These are phyloP conservation scores for Rhodosorus marinus DNA, from an alignment of 23 red algal species.

Conservation along the genomic window DNA sequence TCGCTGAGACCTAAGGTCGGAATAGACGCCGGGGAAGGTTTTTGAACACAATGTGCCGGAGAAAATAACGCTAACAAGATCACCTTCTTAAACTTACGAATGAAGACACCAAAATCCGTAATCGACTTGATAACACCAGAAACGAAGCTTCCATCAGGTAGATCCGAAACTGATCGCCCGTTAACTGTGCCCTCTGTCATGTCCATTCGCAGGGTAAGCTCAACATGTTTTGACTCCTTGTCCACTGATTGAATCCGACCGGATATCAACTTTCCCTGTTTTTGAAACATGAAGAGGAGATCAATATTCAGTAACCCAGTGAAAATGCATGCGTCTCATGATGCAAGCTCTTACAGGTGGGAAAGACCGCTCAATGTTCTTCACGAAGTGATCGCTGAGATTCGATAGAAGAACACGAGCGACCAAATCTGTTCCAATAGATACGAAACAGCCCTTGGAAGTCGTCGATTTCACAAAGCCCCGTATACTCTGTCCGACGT, in stretches of 20 bases:
- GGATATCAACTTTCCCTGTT: no score
- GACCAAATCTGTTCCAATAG: conserved; percentile 9
- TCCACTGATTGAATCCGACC: background rate
- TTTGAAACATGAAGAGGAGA: no score
- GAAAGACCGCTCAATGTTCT: conserved; percentile 24
- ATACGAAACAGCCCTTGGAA: conserved; percentile 62
- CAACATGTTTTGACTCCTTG: background rate
- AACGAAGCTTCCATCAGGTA: background rate
- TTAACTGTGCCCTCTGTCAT: background rate
- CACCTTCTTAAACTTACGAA: background rate
- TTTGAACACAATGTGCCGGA: background rate
- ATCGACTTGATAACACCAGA: background rate
- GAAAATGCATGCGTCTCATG: no score
- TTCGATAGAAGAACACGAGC: conserved; percentile 40
- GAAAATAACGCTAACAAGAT: background rate
- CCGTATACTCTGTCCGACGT: conserved; percentile 19
- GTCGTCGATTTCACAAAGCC: conserved; percentile 48
- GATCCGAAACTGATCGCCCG: background rate
- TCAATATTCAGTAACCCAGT: no score
- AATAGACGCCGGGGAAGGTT: background rate
- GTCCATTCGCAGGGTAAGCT: background rate
- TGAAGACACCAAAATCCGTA: background rate
- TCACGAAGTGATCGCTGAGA: conserved; percentile 45
- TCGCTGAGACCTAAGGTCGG: background rate
- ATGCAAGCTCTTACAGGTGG: conserved; percentile 31